phyloP scores from a whole-genome alignment of 2,329 filamentous ascomycete species.

The Cadophora luteo-olivacea region DNA sequence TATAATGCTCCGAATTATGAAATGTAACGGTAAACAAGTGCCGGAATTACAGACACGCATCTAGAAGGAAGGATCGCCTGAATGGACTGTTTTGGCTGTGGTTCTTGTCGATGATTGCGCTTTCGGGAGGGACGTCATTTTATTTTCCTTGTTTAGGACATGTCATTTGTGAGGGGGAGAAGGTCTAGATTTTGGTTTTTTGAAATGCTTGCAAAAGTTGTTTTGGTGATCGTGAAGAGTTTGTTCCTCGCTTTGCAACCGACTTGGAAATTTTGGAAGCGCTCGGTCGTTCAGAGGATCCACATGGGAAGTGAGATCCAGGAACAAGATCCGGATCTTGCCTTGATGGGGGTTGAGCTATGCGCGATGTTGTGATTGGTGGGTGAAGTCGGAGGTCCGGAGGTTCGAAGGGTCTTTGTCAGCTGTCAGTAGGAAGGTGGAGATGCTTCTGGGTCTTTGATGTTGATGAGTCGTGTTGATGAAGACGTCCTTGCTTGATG shows the following conservation, averaged over 20 bases:
- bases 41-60: constrained; percentile 11
- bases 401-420: not conserved
- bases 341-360: not conserved
- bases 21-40: not conserved
- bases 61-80: constrained; percentile 5
- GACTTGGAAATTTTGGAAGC: not conserved
- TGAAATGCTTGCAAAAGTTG: not conserved
- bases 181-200: not conserved
- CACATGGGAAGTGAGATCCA: not conserved
- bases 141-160: not conserved
- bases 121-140: constrained; percentile 4
- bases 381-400: not conserved
- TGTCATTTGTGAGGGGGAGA: not conserved
- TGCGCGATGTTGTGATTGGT: not conserved
- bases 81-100: not conserved
- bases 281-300: not conserved
- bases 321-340: not conserved
- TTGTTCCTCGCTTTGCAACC: not conserved
- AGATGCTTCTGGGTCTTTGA: not conserved
- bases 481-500: not conserved
- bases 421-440: not conserved
- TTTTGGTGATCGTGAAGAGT: not conserved
- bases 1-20: not conserved
- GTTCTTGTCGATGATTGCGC: not conserved
- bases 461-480: not conserved